These are phyloP conservation scores for Cercospora zeina DNA, from an alignment of 2,329 filamentous ascomycete genomes.

Conservation along the genomic window DNA sequence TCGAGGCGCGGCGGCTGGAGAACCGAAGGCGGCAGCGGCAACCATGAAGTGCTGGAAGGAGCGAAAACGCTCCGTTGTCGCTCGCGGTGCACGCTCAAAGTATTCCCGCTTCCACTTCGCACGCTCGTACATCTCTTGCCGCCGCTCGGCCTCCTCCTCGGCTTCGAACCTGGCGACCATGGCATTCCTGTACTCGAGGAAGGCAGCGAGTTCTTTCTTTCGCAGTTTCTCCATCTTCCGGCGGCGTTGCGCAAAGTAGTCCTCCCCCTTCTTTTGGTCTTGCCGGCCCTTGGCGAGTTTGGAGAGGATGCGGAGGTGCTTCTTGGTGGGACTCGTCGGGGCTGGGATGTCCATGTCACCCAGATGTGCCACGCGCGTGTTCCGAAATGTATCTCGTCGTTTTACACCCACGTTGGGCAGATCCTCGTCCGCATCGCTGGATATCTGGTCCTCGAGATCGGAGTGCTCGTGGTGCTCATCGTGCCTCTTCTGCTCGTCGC, in stretches of 20 bases:
- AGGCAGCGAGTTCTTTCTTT: conserved; percentile 36
- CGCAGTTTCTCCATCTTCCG: conserved; percentile 39
- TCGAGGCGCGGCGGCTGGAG: conserved; percentile 24
- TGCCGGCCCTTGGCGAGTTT: conserved; percentile 19
- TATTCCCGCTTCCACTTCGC: conserved; percentile 39
- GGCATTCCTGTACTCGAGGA: conserved; percentile 36
- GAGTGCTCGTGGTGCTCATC: conserved; percentile 24
- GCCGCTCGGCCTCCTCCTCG: conserved; percentile 35
- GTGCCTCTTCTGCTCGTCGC: conserved; percentile 15
- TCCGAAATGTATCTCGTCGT: conserved; percentile 31
- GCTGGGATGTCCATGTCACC: conserved; percentile 20
- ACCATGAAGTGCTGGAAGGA: conserved; percentile 36
- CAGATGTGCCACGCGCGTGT: conserved; percentile 22
- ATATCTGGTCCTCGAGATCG: conserved; percentile 34
- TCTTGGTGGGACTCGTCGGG: conserved; percentile 28
- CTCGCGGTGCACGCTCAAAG: conserved; percentile 37
- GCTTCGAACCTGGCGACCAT: conserved; percentile 39
- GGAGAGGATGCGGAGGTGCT: conserved; percentile 20
- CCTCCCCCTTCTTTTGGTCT: conserved; percentile 24
- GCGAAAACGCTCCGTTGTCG: conserved; percentile 36
- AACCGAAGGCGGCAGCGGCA: conserved; percentile 34
- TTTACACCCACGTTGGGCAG: conserved; percentile 34
- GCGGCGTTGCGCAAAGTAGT: conserved; percentile 35
- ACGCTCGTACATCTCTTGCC: conserved; percentile 34
- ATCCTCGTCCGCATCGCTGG: conserved; percentile 41